phyloP scores from a whole-genome alignment of 2,329 filamentous ascomycete species.

The Pseudogymnoascus sp. region DNA sequence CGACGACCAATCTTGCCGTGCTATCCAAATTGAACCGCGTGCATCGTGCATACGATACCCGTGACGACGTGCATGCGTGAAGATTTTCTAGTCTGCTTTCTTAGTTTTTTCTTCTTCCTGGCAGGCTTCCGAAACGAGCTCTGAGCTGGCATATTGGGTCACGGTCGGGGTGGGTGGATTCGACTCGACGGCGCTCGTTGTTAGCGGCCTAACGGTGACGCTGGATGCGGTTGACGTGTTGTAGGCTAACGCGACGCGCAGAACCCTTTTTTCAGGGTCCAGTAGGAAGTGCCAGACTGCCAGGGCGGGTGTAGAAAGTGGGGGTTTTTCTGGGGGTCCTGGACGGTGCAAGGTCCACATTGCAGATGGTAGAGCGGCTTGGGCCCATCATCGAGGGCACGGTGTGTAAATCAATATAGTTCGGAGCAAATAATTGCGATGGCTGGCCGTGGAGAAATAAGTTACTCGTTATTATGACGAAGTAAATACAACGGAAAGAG shows the following conservation, averaged over 20 bases:
- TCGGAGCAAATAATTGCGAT: not conserved
- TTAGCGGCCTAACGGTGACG: constrained; percentile 3
- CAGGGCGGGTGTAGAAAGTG: not conserved
- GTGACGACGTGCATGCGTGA: not conserved
- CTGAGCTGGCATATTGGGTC: not conserved
- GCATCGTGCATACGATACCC: not conserved
- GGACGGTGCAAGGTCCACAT: not conserved
- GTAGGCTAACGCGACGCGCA: constrained; percentile 2
- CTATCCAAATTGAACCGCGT: constrained; percentile 2
- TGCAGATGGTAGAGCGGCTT: not conserved
- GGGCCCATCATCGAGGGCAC: not conserved
- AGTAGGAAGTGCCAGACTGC: not conserved
- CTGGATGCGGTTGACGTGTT: constrained; percentile 1
- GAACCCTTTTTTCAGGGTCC: constrained; percentile 5
- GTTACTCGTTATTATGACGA: not conserved
- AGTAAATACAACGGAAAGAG: not conserved
- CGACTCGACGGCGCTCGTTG: not conserved
- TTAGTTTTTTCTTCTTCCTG: not conserved
- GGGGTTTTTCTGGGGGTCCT: not conserved
- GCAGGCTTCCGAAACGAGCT: constrained; percentile 1
- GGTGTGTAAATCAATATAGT: not conserved
- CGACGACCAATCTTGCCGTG: not conserved
- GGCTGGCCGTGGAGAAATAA: not conserved
- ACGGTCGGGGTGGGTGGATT: not conserved
- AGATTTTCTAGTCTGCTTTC: not conserved